A percentile compares a stretch with the other conserved stretches of the same genome.
Conservation (phyloP, 257 asterid species). For the Solanum stenotomum region DNA sequence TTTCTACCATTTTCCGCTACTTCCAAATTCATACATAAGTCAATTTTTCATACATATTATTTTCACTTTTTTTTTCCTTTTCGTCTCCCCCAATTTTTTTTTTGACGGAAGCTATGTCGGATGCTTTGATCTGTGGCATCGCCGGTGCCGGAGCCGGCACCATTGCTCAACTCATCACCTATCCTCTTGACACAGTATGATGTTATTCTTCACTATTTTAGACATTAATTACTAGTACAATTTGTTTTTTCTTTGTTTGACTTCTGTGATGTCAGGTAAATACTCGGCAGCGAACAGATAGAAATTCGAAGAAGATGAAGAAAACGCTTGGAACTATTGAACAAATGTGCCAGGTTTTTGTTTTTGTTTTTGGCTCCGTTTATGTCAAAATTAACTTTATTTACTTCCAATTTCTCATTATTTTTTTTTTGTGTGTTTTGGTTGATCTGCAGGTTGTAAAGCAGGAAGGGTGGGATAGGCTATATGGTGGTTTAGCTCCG, state of each 20-base stretch:
- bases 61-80: background rate
- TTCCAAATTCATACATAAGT: background rate
- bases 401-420: background rate
- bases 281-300: constrained; percentile 86
- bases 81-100: background rate
- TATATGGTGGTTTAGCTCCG: constrained; percentile 85
- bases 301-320: constrained; percentile 64
- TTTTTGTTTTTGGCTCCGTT: background rate
- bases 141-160: constrained; percentile 99
- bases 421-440: background rate
- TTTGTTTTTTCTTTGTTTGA: background rate
- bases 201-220: background rate
- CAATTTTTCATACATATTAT: background rate
- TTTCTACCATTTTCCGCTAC: background rate
- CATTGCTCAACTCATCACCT: constrained; percentile 89
- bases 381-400: background rate
- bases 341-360: constrained; percentile 57
- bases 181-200: constrained; percentile 83
- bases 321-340: constrained; percentile 44
- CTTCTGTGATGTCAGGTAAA: constrained; percentile 40
- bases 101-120: constrained; percentile 45
- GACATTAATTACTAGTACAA: background rate
- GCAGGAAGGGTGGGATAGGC: constrained; percentile 88
- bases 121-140: constrained; percentile 93
- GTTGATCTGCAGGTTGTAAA: constrained; percentile 48